Conservation (phyloP, 108 stramenopile species). For the Phaeodactylum tricornutum region DNA sequence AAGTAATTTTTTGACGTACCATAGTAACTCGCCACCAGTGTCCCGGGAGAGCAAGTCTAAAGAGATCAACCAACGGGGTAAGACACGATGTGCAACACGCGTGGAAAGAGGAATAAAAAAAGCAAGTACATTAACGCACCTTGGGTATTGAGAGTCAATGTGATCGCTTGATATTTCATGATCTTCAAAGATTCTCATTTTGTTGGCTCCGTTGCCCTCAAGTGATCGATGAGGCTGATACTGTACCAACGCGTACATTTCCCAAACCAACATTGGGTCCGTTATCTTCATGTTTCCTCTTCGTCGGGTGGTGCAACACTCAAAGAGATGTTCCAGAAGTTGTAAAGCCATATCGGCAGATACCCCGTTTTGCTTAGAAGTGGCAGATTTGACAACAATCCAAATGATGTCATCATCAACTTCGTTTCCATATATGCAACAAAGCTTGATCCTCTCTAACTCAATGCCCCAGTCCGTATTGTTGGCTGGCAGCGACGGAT, state of each 20-base stretch:
- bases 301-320: conserved; percentile 21
- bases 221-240: conserved; percentile 15
- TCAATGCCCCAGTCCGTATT: conserved; percentile 19
- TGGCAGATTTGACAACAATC: conserved; percentile 44
- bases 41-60: conserved; percentile 41
- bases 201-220: not conserved
- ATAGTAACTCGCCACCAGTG: conserved; percentile 70
- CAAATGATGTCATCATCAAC: conserved; percentile 58
- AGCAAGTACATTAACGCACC: no score
- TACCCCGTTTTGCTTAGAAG: conserved; percentile 7
- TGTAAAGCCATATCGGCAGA: conserved; percentile 23
- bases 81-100: not conserved
- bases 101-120: not conserved
- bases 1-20: no score
- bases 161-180: no score
- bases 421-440: conserved; percentile 35
- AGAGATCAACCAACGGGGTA: no score
- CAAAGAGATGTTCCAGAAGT: conserved; percentile 49
- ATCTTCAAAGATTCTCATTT: not conserved
- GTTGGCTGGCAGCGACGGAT: conserved; percentile 6
- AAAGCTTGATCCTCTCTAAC: conserved; percentile 22
- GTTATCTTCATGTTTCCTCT: conserved; percentile 9
- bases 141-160: no score
- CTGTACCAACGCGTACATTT: conserved; percentile 45
- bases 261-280: conserved; percentile 30